These are phyloP conservation scores for Trypanosoma vivax DNA, from an alignment of 208 protist genomes.

Conservation along the genomic window DNA sequence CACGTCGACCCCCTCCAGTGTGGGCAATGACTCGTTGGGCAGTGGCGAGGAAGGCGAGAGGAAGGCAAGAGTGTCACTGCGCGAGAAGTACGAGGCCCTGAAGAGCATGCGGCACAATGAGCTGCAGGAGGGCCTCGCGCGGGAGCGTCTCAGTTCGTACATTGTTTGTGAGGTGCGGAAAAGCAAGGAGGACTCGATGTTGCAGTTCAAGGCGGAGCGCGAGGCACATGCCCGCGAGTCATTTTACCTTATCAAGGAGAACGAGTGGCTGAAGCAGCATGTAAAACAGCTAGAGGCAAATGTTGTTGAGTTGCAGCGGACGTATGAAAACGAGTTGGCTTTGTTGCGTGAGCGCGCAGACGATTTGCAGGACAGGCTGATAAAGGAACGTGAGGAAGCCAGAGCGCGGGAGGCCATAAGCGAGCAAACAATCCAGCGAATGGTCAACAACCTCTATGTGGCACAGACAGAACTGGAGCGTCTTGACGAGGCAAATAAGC, in stretches of 20 bases:
- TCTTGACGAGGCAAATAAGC: conserved; percentile 1
- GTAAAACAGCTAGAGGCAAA: conserved; percentile 1
- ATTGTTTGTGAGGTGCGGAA: conserved; percentile 16
- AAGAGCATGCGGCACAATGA: conserved; percentile 16
- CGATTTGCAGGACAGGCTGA: not conserved
- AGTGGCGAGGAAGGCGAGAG: not conserved
- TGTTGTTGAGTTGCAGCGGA: not conserved
- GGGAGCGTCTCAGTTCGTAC: conserved; percentile 12
- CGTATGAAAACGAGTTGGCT: not conserved
- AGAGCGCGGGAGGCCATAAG: conserved; percentile 2
- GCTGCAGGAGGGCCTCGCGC: conserved; percentile 15
- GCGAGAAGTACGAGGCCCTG: conserved; percentile 13
- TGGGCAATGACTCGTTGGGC: not conserved
- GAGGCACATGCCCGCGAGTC: conserved; percentile 11
- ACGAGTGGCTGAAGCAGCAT: conserved; percentile 11
- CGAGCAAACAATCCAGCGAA: conserved; percentile 9
- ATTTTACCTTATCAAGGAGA: conserved; percentile 17
- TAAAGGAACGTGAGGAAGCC: not conserved
- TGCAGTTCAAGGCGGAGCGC: conserved; percentile 7
- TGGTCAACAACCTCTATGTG: conserved; percentile 10
- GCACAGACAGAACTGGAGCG: conserved; percentile 9
- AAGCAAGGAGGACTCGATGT: conserved; percentile 1
- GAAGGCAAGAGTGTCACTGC: not conserved
- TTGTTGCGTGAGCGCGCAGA: not conserved
- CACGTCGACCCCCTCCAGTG: not conserved